These are phyloP conservation scores for Gyrodon lividus DNA, from an alignment of 768 basidiomycete species.

Conservation along the genomic window DNA sequence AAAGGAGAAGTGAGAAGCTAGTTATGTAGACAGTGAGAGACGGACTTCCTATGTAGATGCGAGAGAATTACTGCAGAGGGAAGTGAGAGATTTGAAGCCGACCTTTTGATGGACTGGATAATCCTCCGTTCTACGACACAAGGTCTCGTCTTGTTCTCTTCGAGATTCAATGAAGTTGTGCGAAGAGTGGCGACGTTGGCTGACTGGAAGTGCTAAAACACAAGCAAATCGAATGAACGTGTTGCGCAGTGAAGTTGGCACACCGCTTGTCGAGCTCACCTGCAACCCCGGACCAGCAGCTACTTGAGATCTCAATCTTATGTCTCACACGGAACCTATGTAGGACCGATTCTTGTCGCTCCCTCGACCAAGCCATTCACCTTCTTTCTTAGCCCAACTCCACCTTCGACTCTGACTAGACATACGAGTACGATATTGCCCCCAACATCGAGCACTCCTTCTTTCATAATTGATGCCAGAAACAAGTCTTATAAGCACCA, in stretches of 20 bases:
- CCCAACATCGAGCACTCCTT: conserved; percentile 30
- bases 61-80: too few relatives aligned
- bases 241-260: too few relatives aligned
- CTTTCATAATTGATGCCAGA: conserved; percentile 42
- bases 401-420: conserved; percentile 25
- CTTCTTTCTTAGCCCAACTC: conserved; percentile 18
- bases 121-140: too few relatives aligned
- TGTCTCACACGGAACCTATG: conserved; percentile 1
- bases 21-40: too few relatives aligned
- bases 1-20: too few relatives aligned
- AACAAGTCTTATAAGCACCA: conserved; percentile 62
- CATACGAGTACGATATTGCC: conserved; percentile 29
- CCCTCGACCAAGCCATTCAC: background rate
- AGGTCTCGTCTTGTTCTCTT: too few relatives aligned
- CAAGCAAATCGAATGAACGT: conserved; percentile 7
- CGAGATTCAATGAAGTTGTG: too few relatives aligned
- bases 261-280: background rate
- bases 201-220: background rate
- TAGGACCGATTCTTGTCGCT: background rate
- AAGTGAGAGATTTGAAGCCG: too few relatives aligned
- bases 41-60: too few relatives aligned
- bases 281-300: too few relatives aligned
- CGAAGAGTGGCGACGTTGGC: too few relatives aligned
- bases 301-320: background rate
- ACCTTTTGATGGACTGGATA: too few relatives aligned